A percentile compares a stretch with the other conserved stretches of the same genome.
Evolutionary conservation across 2,329 filamentous ascomycete genomes (phyloP).

Genomic region (Talaromyces sp.): DNA sequence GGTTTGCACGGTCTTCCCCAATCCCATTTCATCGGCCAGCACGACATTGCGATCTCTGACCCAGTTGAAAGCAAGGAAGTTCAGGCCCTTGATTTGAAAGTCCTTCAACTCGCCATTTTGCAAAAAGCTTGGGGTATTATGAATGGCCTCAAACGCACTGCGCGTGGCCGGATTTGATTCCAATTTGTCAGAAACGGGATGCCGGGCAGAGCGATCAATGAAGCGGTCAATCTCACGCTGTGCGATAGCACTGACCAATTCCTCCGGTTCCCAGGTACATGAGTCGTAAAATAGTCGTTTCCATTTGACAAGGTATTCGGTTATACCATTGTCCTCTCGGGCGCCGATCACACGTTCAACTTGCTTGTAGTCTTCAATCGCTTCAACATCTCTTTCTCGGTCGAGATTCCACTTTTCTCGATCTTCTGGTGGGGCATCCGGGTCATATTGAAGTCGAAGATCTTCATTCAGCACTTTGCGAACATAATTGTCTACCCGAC

Average conservation of each 20-base stretch:
- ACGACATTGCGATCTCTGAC: conserved; percentile 92
- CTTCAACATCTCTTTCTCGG: conserved; percentile 85
- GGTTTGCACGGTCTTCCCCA: conserved; percentile 97
- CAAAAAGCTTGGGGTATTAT: conserved; percentile 83
- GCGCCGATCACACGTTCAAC: conserved; percentile 90
- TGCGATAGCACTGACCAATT: conserved; percentile 74
- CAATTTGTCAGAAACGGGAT: conserved; percentile 76
- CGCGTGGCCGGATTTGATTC: conserved; percentile 78
- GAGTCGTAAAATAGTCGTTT: conserved; percentile 90
- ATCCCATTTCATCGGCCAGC: conserved; percentile 96
- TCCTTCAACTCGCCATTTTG: conserved; percentile 81
- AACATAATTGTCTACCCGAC: conserved; percentile 94
- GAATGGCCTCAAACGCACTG: conserved; percentile 70
- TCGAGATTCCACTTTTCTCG: conserved; percentile 95
- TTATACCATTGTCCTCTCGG: conserved; percentile 69
- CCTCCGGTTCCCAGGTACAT: conserved; percentile 87
- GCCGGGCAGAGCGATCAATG: conserved; percentile 77
- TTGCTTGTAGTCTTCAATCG: conserved; percentile 84
- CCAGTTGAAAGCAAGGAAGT: conserved; percentile 97
- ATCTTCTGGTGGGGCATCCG: conserved; percentile 77
- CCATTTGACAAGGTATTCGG: conserved; percentile 96
- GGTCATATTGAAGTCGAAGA: conserved; percentile 73
- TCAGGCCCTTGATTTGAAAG: conserved; percentile 91
- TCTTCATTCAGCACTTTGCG: conserved; percentile 80
- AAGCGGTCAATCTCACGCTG: conserved; percentile 92